Percentiles rank a stretch among this genome's conserved stretches.
phyloP scores from a whole-genome alignment of 768 basidiomycete species.

The Kwoniella sp. region DNA sequence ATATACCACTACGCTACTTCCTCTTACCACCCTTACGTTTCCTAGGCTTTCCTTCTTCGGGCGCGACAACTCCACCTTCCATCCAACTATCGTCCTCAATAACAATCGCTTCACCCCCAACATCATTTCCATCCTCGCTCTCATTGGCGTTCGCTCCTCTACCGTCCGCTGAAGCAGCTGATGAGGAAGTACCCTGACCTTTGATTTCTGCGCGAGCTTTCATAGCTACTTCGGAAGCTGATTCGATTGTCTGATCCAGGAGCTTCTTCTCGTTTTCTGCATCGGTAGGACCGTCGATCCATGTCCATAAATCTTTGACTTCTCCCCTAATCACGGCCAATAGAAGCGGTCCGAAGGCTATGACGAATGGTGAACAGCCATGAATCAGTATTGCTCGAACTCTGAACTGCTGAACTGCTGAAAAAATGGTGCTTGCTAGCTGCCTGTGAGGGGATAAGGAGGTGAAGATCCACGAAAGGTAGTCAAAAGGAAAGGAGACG shows the following conservation, averaged over 20 bases:
- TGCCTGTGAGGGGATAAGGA: background rate
- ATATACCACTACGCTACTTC: too few relatives aligned
- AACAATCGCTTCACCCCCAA: slow-evolving; percentile 9
- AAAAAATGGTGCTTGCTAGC: slow-evolving; percentile 1
- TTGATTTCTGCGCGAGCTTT: slow-evolving; percentile 29
- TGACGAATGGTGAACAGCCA: background rate
- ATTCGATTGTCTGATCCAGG: slow-evolving; percentile 42
- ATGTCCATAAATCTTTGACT: slow-evolving; percentile 68
- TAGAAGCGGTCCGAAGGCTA: slow-evolving; percentile 68
- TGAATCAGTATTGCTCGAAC: background rate
- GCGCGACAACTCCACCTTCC: slow-evolving; percentile 18
- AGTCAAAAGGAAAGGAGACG: too few relatives aligned
- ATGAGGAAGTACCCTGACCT: too few relatives aligned
- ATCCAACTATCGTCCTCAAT: slow-evolving; percentile 50
- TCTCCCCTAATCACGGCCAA: slow-evolving; percentile 70
- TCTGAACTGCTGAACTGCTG: too few relatives aligned
- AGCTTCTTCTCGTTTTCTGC: slow-evolving; percentile 23
- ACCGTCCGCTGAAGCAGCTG: too few relatives aligned
- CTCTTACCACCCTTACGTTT: slow-evolving; percentile 26
- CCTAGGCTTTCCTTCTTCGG: slow-evolving; percentile 20
- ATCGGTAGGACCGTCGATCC: slow-evolving; percentile 63
- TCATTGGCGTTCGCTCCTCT: background rate
- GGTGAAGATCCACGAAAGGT: background rate
- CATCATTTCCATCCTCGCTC: slow-evolving; percentile 5
- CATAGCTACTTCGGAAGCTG: slow-evolving; percentile 41